Conservation (phyloP, 177 flowering plant species). For the Vitis hybrid region DNA sequence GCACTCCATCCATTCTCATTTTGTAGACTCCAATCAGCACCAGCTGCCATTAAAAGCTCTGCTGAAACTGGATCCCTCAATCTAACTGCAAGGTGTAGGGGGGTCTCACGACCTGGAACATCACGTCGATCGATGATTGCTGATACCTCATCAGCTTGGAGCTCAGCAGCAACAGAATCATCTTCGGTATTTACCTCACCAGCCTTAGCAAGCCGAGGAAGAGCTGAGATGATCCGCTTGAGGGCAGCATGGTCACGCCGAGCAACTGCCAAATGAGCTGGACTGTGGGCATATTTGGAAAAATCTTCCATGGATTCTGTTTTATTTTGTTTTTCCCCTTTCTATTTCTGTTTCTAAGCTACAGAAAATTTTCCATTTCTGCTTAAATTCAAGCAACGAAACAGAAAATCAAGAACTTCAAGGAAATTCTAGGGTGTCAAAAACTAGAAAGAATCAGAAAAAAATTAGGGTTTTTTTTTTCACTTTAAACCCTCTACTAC, state of each 20-base stretch:
- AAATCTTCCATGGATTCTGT: conserved; percentile 67
- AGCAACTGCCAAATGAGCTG: conserved; percentile 79
- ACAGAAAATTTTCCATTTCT: conserved; percentile 20
- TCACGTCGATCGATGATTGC: conserved; percentile 84
- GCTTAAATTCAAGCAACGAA: conserved; percentile 7
- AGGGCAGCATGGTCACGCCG: conserved; percentile 70
- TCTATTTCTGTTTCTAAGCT: conserved; percentile 18
- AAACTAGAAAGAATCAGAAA: background rate
- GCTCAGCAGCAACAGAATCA: conserved; percentile 81
- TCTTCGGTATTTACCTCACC: conserved; percentile 80
- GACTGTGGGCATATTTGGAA: conserved; percentile 78
- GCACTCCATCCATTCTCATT: conserved; percentile 99
- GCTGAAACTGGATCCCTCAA: conserved; percentile 76
- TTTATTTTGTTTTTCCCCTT: background rate
- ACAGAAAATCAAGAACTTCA: background rate
- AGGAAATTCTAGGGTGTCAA: background rate
- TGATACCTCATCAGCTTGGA: conserved; percentile 71
- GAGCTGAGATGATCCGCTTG: conserved; percentile 49
- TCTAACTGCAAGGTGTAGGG: conserved; percentile 89
- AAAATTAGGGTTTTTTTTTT: background rate
- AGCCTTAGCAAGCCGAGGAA: conserved; percentile 78
- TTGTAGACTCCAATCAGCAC: conserved; percentile 98
- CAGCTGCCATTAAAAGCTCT: conserved; percentile 89
- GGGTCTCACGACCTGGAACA: conserved; percentile 96
- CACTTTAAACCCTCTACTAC: background rate